These are phyloP conservation scores for Neltuma alba DNA, from an alignment of 306 rosid genomes.

Conservation along the genomic window DNA sequence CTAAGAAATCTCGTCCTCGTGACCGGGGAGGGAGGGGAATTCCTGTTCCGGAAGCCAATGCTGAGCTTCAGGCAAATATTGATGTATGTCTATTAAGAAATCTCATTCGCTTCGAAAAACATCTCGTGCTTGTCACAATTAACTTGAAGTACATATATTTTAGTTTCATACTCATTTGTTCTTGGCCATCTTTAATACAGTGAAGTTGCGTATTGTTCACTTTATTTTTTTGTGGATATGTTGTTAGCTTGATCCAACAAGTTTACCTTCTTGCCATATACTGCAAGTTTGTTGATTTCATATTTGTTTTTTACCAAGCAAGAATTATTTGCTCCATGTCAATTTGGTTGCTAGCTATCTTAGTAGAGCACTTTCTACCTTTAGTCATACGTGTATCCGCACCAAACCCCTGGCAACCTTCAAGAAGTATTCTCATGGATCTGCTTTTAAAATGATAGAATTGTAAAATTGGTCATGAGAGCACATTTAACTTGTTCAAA, in stretches of 20 bases:
- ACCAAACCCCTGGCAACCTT: no score
- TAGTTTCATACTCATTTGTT: neutral
- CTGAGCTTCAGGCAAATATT: slow-evolving; percentile 92
- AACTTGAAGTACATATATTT: neutral
- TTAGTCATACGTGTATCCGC: no score
- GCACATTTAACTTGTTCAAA: neutral
- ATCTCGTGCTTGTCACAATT: slow-evolving; percentile 10
- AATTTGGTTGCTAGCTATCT: no score
- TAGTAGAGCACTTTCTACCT: neutral
- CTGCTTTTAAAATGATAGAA: slow-evolving; percentile 2
- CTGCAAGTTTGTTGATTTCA: neutral
- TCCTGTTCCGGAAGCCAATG: slow-evolving; percentile 92
- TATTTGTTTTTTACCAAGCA: neutral
- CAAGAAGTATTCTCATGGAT: neutral
- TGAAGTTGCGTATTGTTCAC: neutral
- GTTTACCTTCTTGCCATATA: neutral
- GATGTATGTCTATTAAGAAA: slow-evolving; percentile 64
- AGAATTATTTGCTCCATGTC: no score
- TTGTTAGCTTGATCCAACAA: neutral
- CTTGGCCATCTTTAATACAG: neutral
- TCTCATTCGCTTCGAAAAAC: slow-evolving; percentile 16
- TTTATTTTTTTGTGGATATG: neutral
- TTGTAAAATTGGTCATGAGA: neutral
- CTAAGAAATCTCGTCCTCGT: slow-evolving; percentile 79
- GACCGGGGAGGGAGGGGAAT: slow-evolving; percentile 79